These are phyloP conservation scores for Fusarium sp. DNA, from an alignment of 2,329 filamentous ascomycete species.

Conservation along the genomic window DNA sequence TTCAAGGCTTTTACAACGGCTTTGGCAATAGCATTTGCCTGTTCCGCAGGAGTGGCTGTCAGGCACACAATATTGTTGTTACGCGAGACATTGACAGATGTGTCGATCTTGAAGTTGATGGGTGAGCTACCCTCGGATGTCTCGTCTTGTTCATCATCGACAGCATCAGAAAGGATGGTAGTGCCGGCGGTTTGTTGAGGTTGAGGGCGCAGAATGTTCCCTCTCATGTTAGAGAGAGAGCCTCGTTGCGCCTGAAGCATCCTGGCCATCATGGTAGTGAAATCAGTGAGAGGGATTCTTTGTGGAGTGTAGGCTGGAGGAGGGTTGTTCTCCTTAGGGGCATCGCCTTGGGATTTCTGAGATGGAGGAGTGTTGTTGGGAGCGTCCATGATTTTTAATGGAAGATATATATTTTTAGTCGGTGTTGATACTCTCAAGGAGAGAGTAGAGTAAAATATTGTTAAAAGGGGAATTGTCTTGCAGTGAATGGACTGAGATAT, in stretches of 20 bases:
- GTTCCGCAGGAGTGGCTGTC: slow-evolving; percentile 53
- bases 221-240: slow-evolving; percentile 12
- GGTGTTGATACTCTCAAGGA: background rate
- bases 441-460: background rate
- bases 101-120: slow-evolving; percentile 62
- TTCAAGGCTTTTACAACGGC: slow-evolving; percentile 60
- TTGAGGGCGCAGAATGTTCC: slow-evolving; percentile 7
- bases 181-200: slow-evolving; percentile 19
- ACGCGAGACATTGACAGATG: slow-evolving; percentile 60
- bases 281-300: slow-evolving; percentile 20
- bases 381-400: slow-evolving; percentile 30
- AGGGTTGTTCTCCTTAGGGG: slow-evolving; percentile 45
- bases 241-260: slow-evolving; percentile 31
- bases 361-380: slow-evolving; percentile 27
- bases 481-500: background rate
- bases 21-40: slow-evolving; percentile 58
- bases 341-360: slow-evolving; percentile 21
- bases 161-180: slow-evolving; percentile 9
- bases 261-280: slow-evolving; percentile 32
- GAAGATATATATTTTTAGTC: background rate
- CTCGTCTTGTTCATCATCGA: slow-evolving; percentile 36
- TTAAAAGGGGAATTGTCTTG: background rate
- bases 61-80: slow-evolving; percentile 64
- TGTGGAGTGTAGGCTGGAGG: slow-evolving; percentile 51
- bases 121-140: slow-evolving; percentile 50